phyloP scores from a whole-genome alignment of 176 grass and related monocot species.

The Aegilops bicornis region DNA sequence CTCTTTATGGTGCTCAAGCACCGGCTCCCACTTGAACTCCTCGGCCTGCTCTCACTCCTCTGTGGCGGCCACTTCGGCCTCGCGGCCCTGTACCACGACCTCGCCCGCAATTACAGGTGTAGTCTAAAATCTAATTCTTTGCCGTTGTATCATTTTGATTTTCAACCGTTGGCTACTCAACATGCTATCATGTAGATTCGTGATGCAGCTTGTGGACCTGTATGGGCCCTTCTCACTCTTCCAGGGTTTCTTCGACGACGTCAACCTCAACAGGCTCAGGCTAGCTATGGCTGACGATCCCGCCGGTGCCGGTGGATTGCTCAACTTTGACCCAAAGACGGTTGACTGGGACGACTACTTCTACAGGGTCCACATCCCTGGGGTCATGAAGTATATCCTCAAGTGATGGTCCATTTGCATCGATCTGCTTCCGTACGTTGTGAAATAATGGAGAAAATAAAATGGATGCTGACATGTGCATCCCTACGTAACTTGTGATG shows the following conservation, averaged over 20 bases:
- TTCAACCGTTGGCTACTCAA: too few species aligned
- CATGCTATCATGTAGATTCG: background rate
- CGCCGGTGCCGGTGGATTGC: background rate
- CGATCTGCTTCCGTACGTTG: too few species aligned
- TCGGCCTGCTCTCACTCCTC: slow-evolving; percentile 27
- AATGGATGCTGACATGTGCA: too few species aligned
- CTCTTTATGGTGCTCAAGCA: slow-evolving; percentile 53
- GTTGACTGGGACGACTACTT: slow-evolving; percentile 40
- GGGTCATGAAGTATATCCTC: slow-evolving; percentile 40
- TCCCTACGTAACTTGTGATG: too few species aligned
- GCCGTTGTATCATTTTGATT: too few species aligned
- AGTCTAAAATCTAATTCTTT: too few species aligned
- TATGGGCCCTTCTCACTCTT: slow-evolving; percentile 49
- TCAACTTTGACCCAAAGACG: slow-evolving; percentile 42
- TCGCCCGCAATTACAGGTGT: slow-evolving; percentile 31
- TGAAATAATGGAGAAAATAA: too few species aligned
- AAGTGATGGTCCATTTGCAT: slow-evolving; percentile 3
- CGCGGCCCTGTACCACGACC: slow-evolving; percentile 14
- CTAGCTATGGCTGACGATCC: background rate
- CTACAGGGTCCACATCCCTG: too few species aligned
- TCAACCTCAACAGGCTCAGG: slow-evolving; percentile 26
- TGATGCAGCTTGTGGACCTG: slow-evolving; percentile 26
- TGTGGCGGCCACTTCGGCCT: slow-evolving; percentile 13
- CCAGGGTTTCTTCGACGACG: slow-evolving; percentile 55
- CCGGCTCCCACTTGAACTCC: slow-evolving; percentile 54